Evolutionary conservation across 306 rosid genomes (phyloP).

Genomic region (Acacia crassicarpa): DNA sequence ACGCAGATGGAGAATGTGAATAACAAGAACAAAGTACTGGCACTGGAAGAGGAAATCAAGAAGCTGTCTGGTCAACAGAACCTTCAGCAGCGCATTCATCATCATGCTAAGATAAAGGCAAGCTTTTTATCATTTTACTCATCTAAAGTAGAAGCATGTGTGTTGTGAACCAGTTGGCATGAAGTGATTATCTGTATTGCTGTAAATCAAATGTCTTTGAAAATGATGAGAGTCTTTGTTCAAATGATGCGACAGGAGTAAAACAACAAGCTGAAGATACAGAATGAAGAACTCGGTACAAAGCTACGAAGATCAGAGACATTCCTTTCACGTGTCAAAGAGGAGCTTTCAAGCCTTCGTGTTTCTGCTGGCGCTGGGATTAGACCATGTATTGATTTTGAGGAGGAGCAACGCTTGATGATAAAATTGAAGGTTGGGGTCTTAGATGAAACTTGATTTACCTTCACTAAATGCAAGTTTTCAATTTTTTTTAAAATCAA

Average conservation of each 20-base stretch:
- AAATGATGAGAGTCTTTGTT: slow-evolving; percentile 18
- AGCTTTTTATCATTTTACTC: slow-evolving; percentile 21
- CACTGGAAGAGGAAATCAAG: slow-evolving; percentile 82
- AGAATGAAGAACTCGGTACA: slow-evolving; percentile 68
- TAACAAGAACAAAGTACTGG: slow-evolving; percentile 62
- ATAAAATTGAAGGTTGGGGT: slow-evolving; percentile 65
- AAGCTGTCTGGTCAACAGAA: slow-evolving; percentile 96
- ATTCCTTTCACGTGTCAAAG: slow-evolving; percentile 65
- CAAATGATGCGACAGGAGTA: slow-evolving; percentile 65
- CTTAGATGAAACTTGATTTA: neutral
- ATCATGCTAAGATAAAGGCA: slow-evolving; percentile 95
- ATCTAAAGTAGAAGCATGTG: neutral
- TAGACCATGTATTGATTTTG: slow-evolving; percentile 52
- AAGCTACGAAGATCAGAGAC: slow-evolving; percentile 61
- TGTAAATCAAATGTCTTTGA: slow-evolving; percentile 2
- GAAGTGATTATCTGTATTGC: neutral
- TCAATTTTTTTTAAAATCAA: neutral
- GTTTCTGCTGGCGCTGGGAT: slow-evolving; percentile 58
- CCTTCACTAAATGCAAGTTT: neutral
- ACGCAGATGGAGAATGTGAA: slow-evolving; percentile 64
- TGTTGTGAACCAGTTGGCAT: neutral
- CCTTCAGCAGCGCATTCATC: slow-evolving; percentile 93
- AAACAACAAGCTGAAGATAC: slow-evolving; percentile 71
- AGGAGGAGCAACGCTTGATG: slow-evolving; percentile 74
- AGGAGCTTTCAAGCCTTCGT: slow-evolving; percentile 61